A percentile compares a stretch with the other conserved stretches of the same genome.
phyloP scores from a whole-genome alignment of 805 yeast genomes.

The Scheffersomyces coipomensis region DNA sequence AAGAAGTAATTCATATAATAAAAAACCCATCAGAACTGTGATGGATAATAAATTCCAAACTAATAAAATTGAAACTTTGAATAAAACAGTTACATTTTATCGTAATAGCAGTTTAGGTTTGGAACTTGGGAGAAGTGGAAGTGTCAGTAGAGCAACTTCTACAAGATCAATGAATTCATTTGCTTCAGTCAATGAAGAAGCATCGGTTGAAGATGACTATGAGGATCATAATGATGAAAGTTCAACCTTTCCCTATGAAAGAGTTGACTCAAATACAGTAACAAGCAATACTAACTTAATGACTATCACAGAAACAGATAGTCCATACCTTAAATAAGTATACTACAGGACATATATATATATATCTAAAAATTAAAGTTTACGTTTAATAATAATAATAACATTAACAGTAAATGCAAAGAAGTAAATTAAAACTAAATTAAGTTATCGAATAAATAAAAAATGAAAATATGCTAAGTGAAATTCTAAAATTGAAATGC shows the following conservation, averaged over 20 bases:
- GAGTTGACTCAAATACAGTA: no score
- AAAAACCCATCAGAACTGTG: slow-evolving; percentile 30
- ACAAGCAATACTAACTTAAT: slow-evolving; percentile 10
- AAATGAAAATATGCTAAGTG: no score
- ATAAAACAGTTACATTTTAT: slow-evolving; percentile 43
- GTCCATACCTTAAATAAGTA: slow-evolving; percentile 6
- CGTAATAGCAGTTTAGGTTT: slow-evolving; percentile 16
- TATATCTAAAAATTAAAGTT: neutral
- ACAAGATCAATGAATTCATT: slow-evolving; percentile 26
- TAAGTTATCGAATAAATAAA: no score
- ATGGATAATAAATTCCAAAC: slow-evolving; percentile 19
- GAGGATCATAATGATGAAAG: neutral
- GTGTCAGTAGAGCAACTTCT: slow-evolving; percentile 29
- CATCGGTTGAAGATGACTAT: neutral
- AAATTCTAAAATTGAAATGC: no score
- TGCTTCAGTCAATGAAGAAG: slow-evolving; percentile 20
- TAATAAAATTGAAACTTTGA: slow-evolving; percentile 34
- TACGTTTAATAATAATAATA: neutral
- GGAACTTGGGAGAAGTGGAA: slow-evolving; percentile 12
- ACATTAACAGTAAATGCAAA: no score
- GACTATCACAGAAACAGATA: slow-evolving; percentile 21
- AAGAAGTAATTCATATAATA: slow-evolving; percentile 39
- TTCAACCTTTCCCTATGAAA: no score
- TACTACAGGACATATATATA: neutral
- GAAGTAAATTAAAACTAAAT: no score